Evolutionary conservation across 306 rosid genomes (phyloP).

Genomic region (Pueraria montana): DNA sequence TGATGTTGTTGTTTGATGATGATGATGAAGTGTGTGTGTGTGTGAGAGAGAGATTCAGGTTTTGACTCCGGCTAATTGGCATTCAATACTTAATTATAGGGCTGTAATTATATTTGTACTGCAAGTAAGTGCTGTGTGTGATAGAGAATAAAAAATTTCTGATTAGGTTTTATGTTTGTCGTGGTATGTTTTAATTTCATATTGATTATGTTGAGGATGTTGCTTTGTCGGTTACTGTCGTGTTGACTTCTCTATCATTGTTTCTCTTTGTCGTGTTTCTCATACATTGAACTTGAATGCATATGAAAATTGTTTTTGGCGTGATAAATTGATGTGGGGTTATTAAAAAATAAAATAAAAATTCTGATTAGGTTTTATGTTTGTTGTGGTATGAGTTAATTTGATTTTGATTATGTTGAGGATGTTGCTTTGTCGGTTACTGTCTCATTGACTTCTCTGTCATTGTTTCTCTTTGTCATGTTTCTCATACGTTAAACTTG

Average conservation of each 20-base stretch:
- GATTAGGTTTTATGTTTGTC: background rate
- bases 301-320: constrained; percentile 9
- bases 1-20: background rate
- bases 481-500: constrained; percentile 12
- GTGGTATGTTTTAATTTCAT: background rate
- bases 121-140: background rate
- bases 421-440: constrained; percentile 16
- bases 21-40: background rate
- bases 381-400: background rate
- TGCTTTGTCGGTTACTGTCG: constrained; percentile 6
- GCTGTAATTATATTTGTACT: constrained; percentile 13
- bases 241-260: background rate
- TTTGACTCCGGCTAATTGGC: constrained; percentile 22
- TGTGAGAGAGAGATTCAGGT: background rate
- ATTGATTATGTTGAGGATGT: background rate
- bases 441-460: background rate
- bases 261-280: constrained; percentile 3
- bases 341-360: background rate
- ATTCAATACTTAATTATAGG: constrained; percentile 13
- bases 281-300: background rate
- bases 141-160: background rate
- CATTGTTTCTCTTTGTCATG: background rate
- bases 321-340: background rate
- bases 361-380: no score
- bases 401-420: constrained; percentile 21